Evolutionary conservation across 768 basidiomycete species (phyloP).

Genomic region (Omphalotus guepiniiformis): DNA sequence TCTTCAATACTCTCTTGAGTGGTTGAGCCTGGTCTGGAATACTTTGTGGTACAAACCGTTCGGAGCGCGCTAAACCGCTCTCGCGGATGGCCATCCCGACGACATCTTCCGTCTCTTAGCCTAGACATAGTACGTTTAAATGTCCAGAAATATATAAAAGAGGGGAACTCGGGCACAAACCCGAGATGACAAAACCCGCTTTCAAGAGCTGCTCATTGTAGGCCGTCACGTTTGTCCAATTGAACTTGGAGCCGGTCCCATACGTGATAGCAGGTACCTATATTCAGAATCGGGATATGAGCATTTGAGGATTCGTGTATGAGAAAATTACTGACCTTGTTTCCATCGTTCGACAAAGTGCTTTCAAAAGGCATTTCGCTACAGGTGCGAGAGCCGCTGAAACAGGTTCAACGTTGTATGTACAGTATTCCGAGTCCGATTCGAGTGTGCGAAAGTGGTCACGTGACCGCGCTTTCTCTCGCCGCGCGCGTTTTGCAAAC

Average conservation of each 20-base stretch:
- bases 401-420: no score
- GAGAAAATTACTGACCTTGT: no score
- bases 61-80: conserved; percentile 17
- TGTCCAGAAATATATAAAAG: background rate
- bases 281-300: no score
- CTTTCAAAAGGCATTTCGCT: no score
- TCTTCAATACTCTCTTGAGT: no score
- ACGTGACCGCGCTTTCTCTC: no score
- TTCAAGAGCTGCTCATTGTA: conserved; percentile 7
- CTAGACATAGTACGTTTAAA: background rate
- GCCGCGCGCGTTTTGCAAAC: conserved; percentile 60
- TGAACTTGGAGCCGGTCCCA: conserved; percentile 8
- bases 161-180: background rate
- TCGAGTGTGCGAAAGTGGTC: no score
- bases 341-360: no score
- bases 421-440: no score
- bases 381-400: no score
- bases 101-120: conserved; percentile 12
- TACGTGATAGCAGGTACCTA: conserved; percentile 9
- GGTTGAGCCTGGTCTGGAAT: no score
- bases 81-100: conserved; percentile 17
- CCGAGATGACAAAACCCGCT: conserved; percentile 4
- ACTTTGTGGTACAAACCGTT: conserved; percentile 24
- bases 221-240: background rate
- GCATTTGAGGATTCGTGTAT: no score